Evolutionary conservation across 2,329 filamentous ascomycete genomes (phyloP).

Genomic region (Trichoderma sp.): DNA sequence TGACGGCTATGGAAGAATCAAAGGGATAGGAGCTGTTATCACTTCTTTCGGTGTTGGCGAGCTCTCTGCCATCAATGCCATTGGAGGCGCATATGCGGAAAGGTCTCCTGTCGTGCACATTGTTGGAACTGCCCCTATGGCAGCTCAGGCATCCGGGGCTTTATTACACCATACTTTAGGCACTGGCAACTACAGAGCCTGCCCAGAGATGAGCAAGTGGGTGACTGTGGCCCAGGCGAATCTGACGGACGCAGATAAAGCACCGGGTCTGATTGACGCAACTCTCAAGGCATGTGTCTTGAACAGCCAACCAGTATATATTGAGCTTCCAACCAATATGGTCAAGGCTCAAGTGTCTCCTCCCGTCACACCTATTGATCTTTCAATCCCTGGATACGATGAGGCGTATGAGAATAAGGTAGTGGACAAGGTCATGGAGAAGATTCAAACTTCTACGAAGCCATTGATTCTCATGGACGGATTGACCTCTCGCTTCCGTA

Average conservation of each 20-base stretch:
- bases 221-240: constrained; percentile 48
- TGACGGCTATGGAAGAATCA: constrained; percentile 56
- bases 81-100: constrained; percentile 58
- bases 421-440: constrained; percentile 37
- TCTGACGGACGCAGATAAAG: constrained; percentile 43
- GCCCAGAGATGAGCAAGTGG: constrained; percentile 47
- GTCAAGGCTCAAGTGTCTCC: constrained; percentile 38
- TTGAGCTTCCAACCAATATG: constrained; percentile 54
- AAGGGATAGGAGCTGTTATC: constrained; percentile 48
- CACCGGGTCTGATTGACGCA: constrained; percentile 50
- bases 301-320: constrained; percentile 54
- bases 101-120: constrained; percentile 55
- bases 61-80: constrained; percentile 55
- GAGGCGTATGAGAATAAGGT: constrained; percentile 27
- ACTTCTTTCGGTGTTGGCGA: constrained; percentile 62
- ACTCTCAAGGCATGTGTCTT: constrained; percentile 49
- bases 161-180: constrained; percentile 54
- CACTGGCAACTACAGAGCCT: constrained; percentile 52
- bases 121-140: constrained; percentile 49
- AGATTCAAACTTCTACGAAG: constrained; percentile 43
- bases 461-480: constrained; percentile 54
- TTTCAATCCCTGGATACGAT: constrained; percentile 4
- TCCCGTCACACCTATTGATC: constrained; percentile 17
- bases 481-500: constrained; percentile 42
- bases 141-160: constrained; percentile 41